Conservation (phyloP, 2,329 filamentous ascomycete genomes). For the Aureobasidium sp. region DNA sequence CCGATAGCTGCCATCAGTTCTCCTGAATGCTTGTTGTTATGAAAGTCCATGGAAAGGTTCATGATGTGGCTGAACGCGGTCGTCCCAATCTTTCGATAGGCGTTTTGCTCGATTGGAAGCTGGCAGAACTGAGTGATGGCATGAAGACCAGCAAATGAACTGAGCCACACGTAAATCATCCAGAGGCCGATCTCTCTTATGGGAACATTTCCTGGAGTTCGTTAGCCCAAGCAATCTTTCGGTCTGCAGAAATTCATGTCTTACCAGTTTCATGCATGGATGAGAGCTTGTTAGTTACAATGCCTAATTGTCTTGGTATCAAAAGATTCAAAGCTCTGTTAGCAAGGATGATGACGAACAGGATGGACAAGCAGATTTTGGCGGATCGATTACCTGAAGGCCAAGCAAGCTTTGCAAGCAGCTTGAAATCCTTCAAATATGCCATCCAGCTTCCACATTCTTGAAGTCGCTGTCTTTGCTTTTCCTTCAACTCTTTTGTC, state of each 20-base stretch:
- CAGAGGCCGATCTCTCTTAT: slow-evolving; percentile 50
- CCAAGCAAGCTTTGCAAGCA: slow-evolving; percentile 75
- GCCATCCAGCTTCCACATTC: slow-evolving; percentile 70
- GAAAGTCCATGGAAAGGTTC: slow-evolving; percentile 63
- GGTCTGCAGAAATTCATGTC: slow-evolving; percentile 10
- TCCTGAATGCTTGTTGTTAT: slow-evolving; percentile 57
- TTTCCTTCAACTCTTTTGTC: slow-evolving; percentile 49
- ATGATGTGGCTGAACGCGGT: slow-evolving; percentile 62
- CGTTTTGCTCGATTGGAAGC: slow-evolving; percentile 50
- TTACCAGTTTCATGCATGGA: slow-evolving; percentile 38
- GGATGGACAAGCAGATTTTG: slow-evolving; percentile 60
- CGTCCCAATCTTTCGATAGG: slow-evolving; percentile 51
- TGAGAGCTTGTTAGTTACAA: slow-evolving; percentile 64
- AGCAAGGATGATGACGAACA: slow-evolving; percentile 60
- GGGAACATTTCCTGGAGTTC: slow-evolving; percentile 30
- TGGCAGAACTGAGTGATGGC: slow-evolving; percentile 47
- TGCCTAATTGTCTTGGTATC: slow-evolving; percentile 73
- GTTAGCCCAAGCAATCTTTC: background rate
- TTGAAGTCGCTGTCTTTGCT: slow-evolving; percentile 56
- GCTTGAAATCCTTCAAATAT: slow-evolving; percentile 65
- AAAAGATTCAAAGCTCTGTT: slow-evolving; percentile 69
- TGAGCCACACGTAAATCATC: slow-evolving; percentile 42
- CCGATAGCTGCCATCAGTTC: slow-evolving; percentile 59
- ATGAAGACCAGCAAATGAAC: slow-evolving; percentile 46
- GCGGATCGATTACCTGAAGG: slow-evolving; percentile 59